A percentile compares a stretch with the other conserved stretches of the same genome.
Evolutionary conservation across 176 grass and related monocot genomes (phyloP).

Genomic region (Lolium multiflorum): DNA sequence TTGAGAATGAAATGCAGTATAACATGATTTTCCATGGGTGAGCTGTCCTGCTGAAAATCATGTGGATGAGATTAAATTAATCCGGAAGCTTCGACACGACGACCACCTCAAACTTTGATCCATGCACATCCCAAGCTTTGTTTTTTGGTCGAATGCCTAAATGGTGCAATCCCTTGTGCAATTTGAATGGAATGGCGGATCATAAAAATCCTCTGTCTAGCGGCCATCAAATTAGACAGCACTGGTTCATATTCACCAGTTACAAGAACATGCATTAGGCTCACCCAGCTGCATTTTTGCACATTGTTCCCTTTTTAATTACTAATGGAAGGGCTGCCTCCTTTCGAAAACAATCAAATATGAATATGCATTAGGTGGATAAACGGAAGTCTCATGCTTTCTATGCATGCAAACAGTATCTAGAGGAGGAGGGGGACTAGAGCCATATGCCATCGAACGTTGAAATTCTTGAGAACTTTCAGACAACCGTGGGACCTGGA

Average conservation of each 20-base stretch:
- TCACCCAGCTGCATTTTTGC: slow-evolving; percentile 6
- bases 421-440: background rate
- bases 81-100: background rate
- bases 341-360: background rate
- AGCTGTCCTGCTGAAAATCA: background rate
- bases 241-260: background rate
- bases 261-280: background rate
- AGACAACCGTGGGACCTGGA: background rate
- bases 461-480: slow-evolving; percentile 3
- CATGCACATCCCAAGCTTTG: background rate
- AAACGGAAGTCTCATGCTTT: background rate
- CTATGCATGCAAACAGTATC: slow-evolving; percentile 14
- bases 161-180: background rate
- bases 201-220: slow-evolving; percentile 1
- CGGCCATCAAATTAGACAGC: background rate
- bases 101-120: slow-evolving; percentile 2
- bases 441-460: background rate
- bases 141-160: background rate
- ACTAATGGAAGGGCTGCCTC: background rate
- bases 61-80: background rate
- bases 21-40: slow-evolving; percentile 12
- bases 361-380: background rate
- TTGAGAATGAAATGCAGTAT: background rate
- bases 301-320: background rate
- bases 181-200: slow-evolving; percentile 17